Conservation (phyloP, 148 eudicot species). For the Chenopodium album region DNA sequence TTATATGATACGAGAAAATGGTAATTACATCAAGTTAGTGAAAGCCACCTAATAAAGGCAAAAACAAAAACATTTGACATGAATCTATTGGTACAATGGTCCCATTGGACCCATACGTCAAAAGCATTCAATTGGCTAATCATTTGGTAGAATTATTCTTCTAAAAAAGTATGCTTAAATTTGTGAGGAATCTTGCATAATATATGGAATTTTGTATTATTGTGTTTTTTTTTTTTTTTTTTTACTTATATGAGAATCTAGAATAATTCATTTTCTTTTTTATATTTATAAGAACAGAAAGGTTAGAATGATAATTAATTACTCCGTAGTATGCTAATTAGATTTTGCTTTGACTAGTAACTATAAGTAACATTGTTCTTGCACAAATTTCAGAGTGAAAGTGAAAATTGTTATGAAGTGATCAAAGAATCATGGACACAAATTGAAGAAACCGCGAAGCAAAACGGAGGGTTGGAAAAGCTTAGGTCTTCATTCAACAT, state of each 20-base stretch:
- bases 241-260: no score
- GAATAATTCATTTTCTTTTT: no score
- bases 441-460: conserved; percentile 58
- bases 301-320: no score
- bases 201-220: no score
- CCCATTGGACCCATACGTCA: background rate
- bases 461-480: conserved; percentile 51
- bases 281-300: no score
- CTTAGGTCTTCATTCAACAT: conserved; percentile 70
- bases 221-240: no score
- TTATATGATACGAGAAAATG: background rate
- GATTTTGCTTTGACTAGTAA: no score
- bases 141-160: background rate
- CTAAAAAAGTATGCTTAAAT: background rate
- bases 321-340: no score
- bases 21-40: conserved; percentile 2
- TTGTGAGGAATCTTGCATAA: background rate
- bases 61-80: background rate
- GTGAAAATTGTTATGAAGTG: conserved; percentile 77
- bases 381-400: conserved; percentile 50
- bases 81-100: background rate
- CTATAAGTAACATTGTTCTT: no score
- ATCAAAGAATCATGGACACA: conserved; percentile 77
- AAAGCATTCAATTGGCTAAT: conserved; percentile 7
- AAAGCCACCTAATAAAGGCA: conserved; percentile 14